Conservation (phyloP, 495 filamentous ascomycete genomes). For the Rhizodiscina lignyota region DNA sequence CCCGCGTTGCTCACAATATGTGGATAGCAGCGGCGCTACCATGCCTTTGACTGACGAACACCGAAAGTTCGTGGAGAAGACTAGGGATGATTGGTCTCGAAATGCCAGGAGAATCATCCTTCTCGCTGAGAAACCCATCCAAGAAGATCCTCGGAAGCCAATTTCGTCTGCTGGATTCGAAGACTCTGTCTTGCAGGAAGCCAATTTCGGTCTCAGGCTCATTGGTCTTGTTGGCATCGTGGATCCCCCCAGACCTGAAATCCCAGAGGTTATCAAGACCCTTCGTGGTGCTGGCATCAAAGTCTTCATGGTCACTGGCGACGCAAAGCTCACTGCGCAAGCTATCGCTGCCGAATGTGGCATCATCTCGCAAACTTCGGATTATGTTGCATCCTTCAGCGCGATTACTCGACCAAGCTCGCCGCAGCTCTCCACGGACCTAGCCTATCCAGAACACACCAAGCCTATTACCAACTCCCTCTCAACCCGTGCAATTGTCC, state of each 20-base stretch:
- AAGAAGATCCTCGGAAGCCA: conserved; percentile 2
- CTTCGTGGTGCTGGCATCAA: conserved; percentile 44
- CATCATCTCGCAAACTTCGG: conserved; percentile 40
- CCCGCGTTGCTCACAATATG: conserved; percentile 31
- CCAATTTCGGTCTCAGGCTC: conserved; percentile 32
- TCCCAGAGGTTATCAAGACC: conserved; percentile 38
- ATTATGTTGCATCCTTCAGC: conserved; percentile 22
- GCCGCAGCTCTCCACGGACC: background rate
- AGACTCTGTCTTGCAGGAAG: conserved; percentile 29
- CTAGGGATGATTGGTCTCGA: conserved; percentile 46
- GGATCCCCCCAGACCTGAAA: conserved; percentile 50
- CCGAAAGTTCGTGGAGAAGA: conserved; percentile 26
- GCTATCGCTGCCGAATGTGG: conserved; percentile 51
- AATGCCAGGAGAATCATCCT: conserved; percentile 48
- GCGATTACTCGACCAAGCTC: conserved; percentile 23
- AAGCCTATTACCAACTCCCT: too few relatives aligned
- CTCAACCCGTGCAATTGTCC: conserved; percentile 21
- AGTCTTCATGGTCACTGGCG: conserved; percentile 62
- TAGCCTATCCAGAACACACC: too few relatives aligned
- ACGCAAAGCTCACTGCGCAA: conserved; percentile 52
- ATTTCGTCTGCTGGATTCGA: conserved; percentile 27
- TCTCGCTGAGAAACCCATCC: conserved; percentile 40
- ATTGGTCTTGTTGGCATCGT: conserved; percentile 50
- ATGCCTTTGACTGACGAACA: conserved; percentile 23
- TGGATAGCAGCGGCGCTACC: conserved; percentile 29